These are phyloP conservation scores for Leccinum variabile DNA, from an alignment of 1,284 basidiomycete species.

Conservation along the genomic window DNA sequence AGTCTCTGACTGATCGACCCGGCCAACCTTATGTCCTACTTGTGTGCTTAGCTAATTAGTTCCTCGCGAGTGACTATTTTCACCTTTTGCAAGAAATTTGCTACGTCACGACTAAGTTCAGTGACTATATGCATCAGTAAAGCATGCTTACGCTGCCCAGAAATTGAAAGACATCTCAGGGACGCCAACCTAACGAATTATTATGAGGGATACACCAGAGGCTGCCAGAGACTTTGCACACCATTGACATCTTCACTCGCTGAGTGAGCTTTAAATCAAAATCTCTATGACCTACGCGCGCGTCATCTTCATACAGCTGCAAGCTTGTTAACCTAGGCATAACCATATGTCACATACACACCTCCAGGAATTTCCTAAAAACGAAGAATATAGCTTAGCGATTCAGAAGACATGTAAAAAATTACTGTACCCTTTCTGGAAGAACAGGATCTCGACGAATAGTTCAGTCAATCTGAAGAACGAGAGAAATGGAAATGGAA, in stretches of 20 bases:
- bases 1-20: constrained; percentile 97
- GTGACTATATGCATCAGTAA: constrained; percentile 5
- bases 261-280: constrained; percentile 92
- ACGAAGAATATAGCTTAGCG: neutral
- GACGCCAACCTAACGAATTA: constrained; percentile 75
- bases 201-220: constrained; percentile 8
- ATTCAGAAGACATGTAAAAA: neutral
- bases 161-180: constrained; percentile 94
- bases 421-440: constrained; percentile 85
- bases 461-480: constrained; percentile 8
- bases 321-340: constrained; percentile 28
- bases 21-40: constrained; percentile 92
- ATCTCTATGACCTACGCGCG: constrained; percentile 84
- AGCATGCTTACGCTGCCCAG: constrained; percentile 75
- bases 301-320: constrained; percentile 94
- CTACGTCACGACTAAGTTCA: constrained; percentile 34
- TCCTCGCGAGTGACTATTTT: neutral
- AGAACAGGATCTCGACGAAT: constrained; percentile 77
- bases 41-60: constrained; percentile 12
- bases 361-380: constrained; percentile 68
- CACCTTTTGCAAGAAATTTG: constrained; percentile 81
- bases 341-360: constrained; percentile 25
- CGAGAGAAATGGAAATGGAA: neutral
- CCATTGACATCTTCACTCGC: constrained; percentile 99
- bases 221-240: constrained; percentile 33